phyloP scores from a whole-genome alignment of 1,139 yeast species.

The Candida frijolesensis region DNA sequence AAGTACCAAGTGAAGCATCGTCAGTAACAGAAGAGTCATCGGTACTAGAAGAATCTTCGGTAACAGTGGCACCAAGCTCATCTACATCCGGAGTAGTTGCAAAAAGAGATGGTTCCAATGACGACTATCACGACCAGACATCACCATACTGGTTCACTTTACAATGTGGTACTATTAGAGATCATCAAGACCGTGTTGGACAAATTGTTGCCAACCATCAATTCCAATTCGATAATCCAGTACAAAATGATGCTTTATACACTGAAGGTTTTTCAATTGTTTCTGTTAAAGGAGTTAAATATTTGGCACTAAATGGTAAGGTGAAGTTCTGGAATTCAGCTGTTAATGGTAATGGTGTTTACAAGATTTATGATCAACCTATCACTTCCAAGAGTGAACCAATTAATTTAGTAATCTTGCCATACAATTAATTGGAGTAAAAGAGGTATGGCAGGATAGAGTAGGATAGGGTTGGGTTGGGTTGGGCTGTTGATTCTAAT shows the following conservation, averaged over 20 bases:
- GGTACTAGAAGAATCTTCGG: not conserved
- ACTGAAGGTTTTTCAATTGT: constrained; percentile 20
- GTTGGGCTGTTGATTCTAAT: no score
- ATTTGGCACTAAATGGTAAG: constrained; percentile 13
- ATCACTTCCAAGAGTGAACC: constrained; percentile 5
- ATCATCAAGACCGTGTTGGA: constrained; percentile 39
- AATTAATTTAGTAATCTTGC: constrained; percentile 9
- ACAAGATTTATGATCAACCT: constrained; percentile 10
- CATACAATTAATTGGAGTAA: no score
- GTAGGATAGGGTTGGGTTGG: no score
- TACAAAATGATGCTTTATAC: constrained; percentile 27
- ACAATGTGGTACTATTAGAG: constrained; percentile 44
- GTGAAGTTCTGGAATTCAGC: constrained; percentile 13
- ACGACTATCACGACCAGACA: not conserved
- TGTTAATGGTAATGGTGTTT: constrained; percentile 9
- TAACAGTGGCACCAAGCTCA: not conserved
- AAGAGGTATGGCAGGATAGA: no score
- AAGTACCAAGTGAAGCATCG: no score
- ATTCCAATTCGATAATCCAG: constrained; percentile 53
- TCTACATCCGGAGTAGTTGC: not conserved
- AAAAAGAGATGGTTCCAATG: not conserved
- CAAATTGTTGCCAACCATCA: constrained; percentile 49
- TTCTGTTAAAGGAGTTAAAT: constrained; percentile 22
- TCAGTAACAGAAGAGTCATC: no score
- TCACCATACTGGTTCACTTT: constrained; percentile 38